These are phyloP conservation scores for Paspalum notatum DNA, from an alignment of 176 grass and related monocot species.

Conservation along the genomic window DNA sequence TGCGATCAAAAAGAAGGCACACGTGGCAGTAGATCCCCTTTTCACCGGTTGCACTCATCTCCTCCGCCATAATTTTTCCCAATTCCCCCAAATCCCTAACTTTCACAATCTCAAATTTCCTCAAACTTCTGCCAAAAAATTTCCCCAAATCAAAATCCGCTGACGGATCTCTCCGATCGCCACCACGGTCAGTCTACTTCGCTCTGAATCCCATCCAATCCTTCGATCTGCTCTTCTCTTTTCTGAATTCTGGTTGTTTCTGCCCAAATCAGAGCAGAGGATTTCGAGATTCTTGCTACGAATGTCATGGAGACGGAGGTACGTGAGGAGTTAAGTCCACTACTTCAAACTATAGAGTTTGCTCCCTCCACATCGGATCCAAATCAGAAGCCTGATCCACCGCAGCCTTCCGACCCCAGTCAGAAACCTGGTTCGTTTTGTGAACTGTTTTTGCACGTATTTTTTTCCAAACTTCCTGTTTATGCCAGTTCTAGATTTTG, in stretches of 20 bases:
- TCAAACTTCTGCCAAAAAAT: constrained; percentile 29
- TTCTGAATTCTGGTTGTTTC: not conserved
- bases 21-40: constrained; percentile 34
- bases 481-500: constrained; percentile 9
- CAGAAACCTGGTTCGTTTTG: constrained; percentile 37
- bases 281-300: constrained; percentile 34
- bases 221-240: constrained; percentile 31
- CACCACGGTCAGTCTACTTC: constrained; percentile 23
- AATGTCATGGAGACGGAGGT: constrained; percentile 45
- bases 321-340: constrained; percentile 28
- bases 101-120: constrained; percentile 39
- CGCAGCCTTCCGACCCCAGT: constrained; percentile 22
- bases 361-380: constrained; percentile 18
- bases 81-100: constrained; percentile 41
- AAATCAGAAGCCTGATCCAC: constrained; percentile 30
- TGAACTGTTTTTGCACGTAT: not conserved
- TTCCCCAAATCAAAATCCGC: constrained; percentile 21
- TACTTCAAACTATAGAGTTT: constrained; percentile 27
- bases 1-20: constrained; percentile 24
- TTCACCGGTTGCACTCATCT: constrained; percentile 29
- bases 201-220: not conserved
- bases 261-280: constrained; percentile 32
- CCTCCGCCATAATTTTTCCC: constrained; percentile 28
- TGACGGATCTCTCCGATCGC: constrained; percentile 23
- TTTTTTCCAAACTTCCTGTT: constrained; percentile 4